Base-by-base conservation (phyloP, 306 rosid genomes). In the Cicer yamashitae region DNA sequence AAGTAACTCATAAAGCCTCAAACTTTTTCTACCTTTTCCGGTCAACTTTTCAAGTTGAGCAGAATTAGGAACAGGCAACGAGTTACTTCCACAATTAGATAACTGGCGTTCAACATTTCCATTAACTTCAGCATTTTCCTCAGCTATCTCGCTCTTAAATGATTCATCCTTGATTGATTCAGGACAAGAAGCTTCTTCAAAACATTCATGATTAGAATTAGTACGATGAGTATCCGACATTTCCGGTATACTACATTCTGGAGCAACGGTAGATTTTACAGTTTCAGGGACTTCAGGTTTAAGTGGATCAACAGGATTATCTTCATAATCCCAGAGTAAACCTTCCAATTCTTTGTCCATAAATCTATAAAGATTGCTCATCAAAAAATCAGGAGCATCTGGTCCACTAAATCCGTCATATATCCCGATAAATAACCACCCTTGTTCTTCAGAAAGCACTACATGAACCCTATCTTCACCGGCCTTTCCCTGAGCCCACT, bases 401-500 rank as follows among this genome's bases (percentile, higher is more conserved):
- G 91, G 91, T 73, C 94, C 94, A 60, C 83, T 89, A 77, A 89
- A 89, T 54, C 94, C 94, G 37, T 89, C 94, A 61, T 89, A 89
- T 57, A 89, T 89, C 72, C 93, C 93, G 46, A 87, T 85, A 78
- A 89, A 89, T 78, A 89, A 75, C 93, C 93, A 89, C 58, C 93
- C 93, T 79, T 89, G 89, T 78, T 89, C 93, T 85, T 87, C 93
- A 2, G 89, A 89, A 70, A 87, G 88, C 71, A 89, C 89, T 6
- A 87, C 89, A 56, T 89, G 91, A 51, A 87, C 89, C 82, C 93
- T 85, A 65, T 89, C 93, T 80, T 89, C 93, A 38, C 93, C 93
- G 43, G 93, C 93, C 82, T 88, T 88, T 54, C 93, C 93, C 50
- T 86, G 93, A 72, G 93, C 93, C 93, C 93, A 88, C 85, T 88